phyloP scores from a whole-genome alignment of 2,329 filamentous ascomycete species.

The Dactylellina haptotyla region DNA sequence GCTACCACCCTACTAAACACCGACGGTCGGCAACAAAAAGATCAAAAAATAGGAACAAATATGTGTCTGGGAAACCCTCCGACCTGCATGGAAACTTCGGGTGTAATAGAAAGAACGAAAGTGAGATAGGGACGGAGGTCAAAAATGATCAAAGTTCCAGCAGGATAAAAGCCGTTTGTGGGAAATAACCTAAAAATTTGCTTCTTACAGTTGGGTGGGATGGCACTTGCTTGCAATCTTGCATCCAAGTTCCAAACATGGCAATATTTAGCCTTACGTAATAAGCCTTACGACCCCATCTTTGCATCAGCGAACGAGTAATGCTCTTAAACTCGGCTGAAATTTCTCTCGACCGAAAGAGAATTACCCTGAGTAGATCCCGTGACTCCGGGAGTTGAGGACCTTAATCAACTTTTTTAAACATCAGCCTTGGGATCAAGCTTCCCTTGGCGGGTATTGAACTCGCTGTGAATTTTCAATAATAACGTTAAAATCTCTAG shows the following conservation, averaged over 20 bases:
- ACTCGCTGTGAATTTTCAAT: neutral
- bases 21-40: slow-evolving; percentile 1
- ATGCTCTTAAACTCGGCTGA: slow-evolving; percentile 9
- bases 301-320: slow-evolving; percentile 1
- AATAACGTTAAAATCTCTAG: neutral
- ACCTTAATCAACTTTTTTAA: slow-evolving; percentile 52
- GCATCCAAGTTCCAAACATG: slow-evolving; percentile 1
- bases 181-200: too few relatives aligned
- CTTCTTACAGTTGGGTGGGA: neutral
- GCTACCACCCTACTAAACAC: slow-evolving; percentile 14
- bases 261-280: slow-evolving; percentile 50
- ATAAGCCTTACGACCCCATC: slow-evolving; percentile 36
- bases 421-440: slow-evolving; percentile 48
- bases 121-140: too few relatives aligned
- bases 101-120: neutral
- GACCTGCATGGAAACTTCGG: slow-evolving; percentile 1
- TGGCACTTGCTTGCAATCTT: slow-evolving; percentile 21
- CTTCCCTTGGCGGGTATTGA: slow-evolving; percentile 34
- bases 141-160: neutral
- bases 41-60: neutral
- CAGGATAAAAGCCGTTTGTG: slow-evolving; percentile 48
- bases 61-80: slow-evolving; percentile 4
- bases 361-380: neutral
- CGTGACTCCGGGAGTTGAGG: slow-evolving; percentile 1
- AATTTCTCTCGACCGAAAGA: slow-evolving; percentile 48